These are phyloP conservation scores for Chondrostereum purpureum DNA, from an alignment of 1,284 basidiomycete species.

Conservation along the genomic window DNA sequence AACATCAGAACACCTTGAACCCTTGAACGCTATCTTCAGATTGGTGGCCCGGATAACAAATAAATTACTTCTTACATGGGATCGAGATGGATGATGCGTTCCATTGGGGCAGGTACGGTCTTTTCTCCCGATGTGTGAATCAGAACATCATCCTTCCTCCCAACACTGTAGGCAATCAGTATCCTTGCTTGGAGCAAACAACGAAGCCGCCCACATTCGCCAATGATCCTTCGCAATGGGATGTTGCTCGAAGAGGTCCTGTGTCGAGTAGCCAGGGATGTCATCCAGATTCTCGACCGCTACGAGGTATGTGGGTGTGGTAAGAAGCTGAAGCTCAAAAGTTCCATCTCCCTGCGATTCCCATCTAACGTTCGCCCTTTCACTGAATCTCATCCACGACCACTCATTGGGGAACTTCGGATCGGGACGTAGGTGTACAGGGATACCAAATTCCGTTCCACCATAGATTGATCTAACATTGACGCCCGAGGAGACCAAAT, in stretches of 20 bases:
- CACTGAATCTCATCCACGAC: slow-evolving; percentile 22
- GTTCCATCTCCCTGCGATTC: slow-evolving; percentile 24
- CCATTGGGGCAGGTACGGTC: slow-evolving; percentile 16
- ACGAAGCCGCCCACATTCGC: slow-evolving; percentile 28
- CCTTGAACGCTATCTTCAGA: no score
- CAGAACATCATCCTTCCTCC: slow-evolving; percentile 17
- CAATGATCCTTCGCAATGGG: slow-evolving; percentile 21
- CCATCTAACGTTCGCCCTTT: slow-evolving; percentile 19
- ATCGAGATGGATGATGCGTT: slow-evolving; percentile 16
- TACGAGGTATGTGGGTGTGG: slow-evolving; percentile 18
- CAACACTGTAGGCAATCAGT: slow-evolving; percentile 11
- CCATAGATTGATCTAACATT: slow-evolving; percentile 24
- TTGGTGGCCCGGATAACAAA: no score
- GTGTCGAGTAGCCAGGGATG: slow-evolving; percentile 25
- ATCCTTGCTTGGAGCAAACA: no score
- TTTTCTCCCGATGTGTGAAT: slow-evolving; percentile 16
- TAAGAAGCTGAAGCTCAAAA: slow-evolving; percentile 22
- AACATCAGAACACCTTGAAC: slow-evolving; percentile 32
- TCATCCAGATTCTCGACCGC: slow-evolving; percentile 26
- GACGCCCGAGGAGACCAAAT: slow-evolving; percentile 22
- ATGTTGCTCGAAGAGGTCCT: slow-evolving; percentile 26
- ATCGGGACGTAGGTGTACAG: slow-evolving; percentile 3
- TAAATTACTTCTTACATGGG: slow-evolving; percentile 9
- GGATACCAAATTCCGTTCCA: slow-evolving; percentile 24
- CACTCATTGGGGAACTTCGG: slow-evolving; percentile 20